phyloP scores from a whole-genome alignment of 805 yeast species.

The Priceomyces haplophilus region DNA sequence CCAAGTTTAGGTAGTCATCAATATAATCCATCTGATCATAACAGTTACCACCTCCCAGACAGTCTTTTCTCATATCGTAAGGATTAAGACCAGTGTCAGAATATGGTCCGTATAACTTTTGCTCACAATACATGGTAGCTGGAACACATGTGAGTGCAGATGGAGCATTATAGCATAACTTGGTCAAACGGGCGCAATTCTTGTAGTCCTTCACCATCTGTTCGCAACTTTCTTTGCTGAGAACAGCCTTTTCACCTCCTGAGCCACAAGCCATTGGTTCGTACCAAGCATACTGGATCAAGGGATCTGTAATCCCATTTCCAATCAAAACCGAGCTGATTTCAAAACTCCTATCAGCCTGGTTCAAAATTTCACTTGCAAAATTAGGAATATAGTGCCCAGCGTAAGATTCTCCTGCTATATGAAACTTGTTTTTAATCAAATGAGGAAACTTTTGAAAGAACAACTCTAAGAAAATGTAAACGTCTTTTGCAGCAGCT shows the following conservation, averaged over 20 bases:
- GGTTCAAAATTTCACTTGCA: conserved; percentile 74
- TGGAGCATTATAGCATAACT: conserved; percentile 30
- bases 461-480: conserved; percentile 77
- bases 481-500: conserved; percentile 86
- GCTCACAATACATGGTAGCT: conserved; percentile 33
- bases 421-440: conserved; percentile 60
- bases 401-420: conserved; percentile 91
- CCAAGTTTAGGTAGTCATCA: conserved; percentile 52
- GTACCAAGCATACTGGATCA: conserved; percentile 37
- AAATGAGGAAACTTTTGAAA: conserved; percentile 81
- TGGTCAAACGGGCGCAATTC: conserved; percentile 30
- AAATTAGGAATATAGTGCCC: conserved; percentile 93
- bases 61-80: conserved; percentile 57
- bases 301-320: conserved; percentile 44
- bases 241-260: conserved; percentile 41
- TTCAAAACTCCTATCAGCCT: conserved; percentile 48
- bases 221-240: conserved; percentile 30
- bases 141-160: conserved; percentile 39
- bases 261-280: conserved; percentile 47
- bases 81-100: conserved; percentile 55
- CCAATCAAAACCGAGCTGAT: conserved; percentile 42
- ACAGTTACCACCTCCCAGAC: conserved; percentile 51
- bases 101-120: conserved; percentile 27
- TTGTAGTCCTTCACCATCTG: conserved; percentile 33
- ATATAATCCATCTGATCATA: conserved; percentile 49